Conservation (phyloP, 139 green algal genomes). For the Micractinium sp. region DNA sequence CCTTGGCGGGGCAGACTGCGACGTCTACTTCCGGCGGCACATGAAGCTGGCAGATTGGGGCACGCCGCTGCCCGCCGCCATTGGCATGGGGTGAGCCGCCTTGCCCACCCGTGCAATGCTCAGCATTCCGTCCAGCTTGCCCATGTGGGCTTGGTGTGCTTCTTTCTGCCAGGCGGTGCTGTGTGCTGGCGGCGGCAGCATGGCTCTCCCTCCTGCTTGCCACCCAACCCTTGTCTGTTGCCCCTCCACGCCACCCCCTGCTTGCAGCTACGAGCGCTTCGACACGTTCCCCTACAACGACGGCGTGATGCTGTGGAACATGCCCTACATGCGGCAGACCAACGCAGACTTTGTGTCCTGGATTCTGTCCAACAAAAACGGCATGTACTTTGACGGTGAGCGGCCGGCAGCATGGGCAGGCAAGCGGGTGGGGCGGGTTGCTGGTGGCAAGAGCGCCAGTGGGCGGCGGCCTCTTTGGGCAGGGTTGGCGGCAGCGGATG, state of each 20-base stretch:
- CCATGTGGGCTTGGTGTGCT: not conserved
- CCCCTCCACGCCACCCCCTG: not conserved
- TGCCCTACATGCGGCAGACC: slow-evolving; percentile 20
- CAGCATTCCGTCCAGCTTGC: not conserved
- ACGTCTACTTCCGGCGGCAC: slow-evolving; percentile 24
- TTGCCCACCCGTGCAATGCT: not conserved
- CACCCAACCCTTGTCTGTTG: no score
- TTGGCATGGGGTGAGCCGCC: slow-evolving; percentile 29
- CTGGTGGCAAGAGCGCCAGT: no score
- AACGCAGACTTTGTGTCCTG: not conserved
- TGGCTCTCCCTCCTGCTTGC: not conserved
- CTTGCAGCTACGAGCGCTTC: not conserved
- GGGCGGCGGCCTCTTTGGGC: no score
- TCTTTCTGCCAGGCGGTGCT: not conserved
- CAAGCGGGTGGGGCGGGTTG: not conserved
- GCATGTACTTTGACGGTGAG: not conserved
- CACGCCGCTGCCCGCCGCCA: not conserved
- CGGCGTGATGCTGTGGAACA: slow-evolving; percentile 31
- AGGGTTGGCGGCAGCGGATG: no score
- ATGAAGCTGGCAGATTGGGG: slow-evolving; percentile 32
- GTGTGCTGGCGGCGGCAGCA: not conserved
- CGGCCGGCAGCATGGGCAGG: not conserved
- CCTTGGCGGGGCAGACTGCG: slow-evolving; percentile 7
- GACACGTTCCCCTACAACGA: slow-evolving; percentile 25
- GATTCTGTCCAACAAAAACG: not conserved